Conservation (phyloP, 176 grass and related monocot genomes). For the Saccharum officinarum region DNA sequence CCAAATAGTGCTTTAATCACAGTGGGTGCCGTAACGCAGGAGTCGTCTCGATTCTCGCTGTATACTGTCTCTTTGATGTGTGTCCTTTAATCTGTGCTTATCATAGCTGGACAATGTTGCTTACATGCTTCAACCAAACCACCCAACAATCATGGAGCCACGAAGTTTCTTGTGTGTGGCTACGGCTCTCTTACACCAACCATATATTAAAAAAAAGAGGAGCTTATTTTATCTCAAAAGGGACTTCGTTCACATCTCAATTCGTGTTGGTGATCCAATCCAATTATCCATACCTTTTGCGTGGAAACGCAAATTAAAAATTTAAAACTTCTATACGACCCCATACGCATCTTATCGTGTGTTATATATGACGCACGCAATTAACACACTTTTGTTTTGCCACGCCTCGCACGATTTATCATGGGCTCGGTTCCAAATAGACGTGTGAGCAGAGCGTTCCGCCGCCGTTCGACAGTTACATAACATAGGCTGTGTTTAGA, state of each 20-base stretch:
- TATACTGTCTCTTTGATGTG: neutral
- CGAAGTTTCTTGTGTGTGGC: neutral
- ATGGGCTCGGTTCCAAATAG: neutral
- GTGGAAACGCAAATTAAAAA: neutral
- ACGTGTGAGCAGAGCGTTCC: neutral
- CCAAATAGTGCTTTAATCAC: too few relatives aligned
- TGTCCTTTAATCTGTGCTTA: neutral
- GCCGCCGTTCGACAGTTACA: too few relatives aligned
- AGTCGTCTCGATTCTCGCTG: too few relatives aligned
- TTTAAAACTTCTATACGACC: neutral
- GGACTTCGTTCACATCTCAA: neutral
- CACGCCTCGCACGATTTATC: neutral
- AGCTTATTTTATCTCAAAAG: neutral
- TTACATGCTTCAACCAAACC: neutral
- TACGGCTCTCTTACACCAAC: neutral
- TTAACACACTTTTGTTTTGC: neutral
- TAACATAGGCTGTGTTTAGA: too few relatives aligned
- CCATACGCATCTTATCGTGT: neutral
- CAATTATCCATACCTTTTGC: neutral
- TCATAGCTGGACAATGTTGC: neutral
- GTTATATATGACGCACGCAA: neutral
- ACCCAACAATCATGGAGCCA: neutral
- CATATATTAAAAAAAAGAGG: neutral
- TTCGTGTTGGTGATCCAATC: constrained; percentile 40
- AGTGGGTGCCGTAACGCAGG: too few relatives aligned